Evolutionary conservation across 148 eudicot genomes (phyloP), one percentile per base, ranked within the genome.

Genomic region (Vaccinium macrocarpon): DNA sequence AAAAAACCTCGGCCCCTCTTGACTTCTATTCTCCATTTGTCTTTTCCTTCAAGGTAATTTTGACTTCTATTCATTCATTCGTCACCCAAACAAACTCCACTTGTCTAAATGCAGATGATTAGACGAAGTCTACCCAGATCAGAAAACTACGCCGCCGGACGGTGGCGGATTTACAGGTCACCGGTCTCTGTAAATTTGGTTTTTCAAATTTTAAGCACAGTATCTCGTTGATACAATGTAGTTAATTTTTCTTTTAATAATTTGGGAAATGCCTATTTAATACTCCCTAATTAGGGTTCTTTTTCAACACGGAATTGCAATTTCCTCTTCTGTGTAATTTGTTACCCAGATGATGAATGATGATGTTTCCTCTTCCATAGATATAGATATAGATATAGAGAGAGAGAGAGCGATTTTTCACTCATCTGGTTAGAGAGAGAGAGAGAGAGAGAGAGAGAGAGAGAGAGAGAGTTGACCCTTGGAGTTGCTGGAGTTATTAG

Each of bases 401-500:
- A 42, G 23, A 75, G 51, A 57, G 72, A 78, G 16, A 57, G 52
- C 32, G 83, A 81, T 14, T 23, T 79, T 73, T 80, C 42, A 68
- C 38, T 68, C 71, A 64, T 64, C 23, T 23, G 71, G 13, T 29
- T 68, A 7, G 4, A 21, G 59, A 73, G 42, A 56, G 32, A n/a
- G 56, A 21, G 76, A 55, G 42, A 74, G 29, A 42, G n/a, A 6
- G 73, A 29, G 57, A 81, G n/a, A 49, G 83, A 6, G 73, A 29
- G 57, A 81, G n/a, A 6, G 73, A 29, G 57, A 81, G n/a, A 49
- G 83, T 85, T 85, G 86, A 85, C 84, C 77, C 68, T 32, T 23
- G 51, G 48, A 62, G 62, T 73, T 57, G 55, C 46, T 59, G 38
- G 84, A 76, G 66, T 42, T 42, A 42, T 80, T 80, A 71, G 71